Base-by-base conservation (phyloP, 2,329 filamentous ascomycete genomes). In the Stylonectria norvegica region DNA sequence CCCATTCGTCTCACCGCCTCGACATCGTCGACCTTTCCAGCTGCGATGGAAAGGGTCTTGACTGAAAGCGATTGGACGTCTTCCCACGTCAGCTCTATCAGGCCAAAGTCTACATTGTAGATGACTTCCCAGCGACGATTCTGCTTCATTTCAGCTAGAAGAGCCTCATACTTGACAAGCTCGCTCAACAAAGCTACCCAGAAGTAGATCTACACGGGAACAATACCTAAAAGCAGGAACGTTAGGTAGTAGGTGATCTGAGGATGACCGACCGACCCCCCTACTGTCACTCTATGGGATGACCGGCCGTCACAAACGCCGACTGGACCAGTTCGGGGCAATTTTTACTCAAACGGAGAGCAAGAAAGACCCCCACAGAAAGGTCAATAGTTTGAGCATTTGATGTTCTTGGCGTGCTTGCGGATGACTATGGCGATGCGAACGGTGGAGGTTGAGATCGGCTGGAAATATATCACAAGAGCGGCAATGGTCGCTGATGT, bases 351-450 rank as follows among this genome's bases (percentile, higher is more conserved):
- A 69, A 46, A n/a, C 58, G 55, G 42, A 49, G 38, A n/a, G 49
- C 40, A 52, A 67, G 42, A 39, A 59, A 70, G 2, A 65, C 66
- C 9, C 66, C 67, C 38, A 66, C 64, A 2, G 66, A 71, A 16
- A 70, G 31, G 3, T 67, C 67, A 20, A 67, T 63, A 20, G 70
- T 31, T 45, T 70, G 67, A 4, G 67, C 68, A n/a, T 3, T 48
- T 48, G 5, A 60, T 55, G 36, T 56, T 50, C 31, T 67, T 60
- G 9, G 66, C 66, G 39, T 63, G 56, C 4, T 45, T 39, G 8
- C 53, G 57, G 38, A 71, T 66, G 36, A 70, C 51, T 2, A 49
- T 37, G 8, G 66, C 62, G 12, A 71, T 52, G 11, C 53, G 56
- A 19, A 60, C 55, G 28, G 64, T 60, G 15, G 56, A 52, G 17